A percentile compares a stretch with the other conserved stretches of the same genome.
phyloP scores from a whole-genome alignment of 805 yeast species.

The Candida hungchunana region DNA sequence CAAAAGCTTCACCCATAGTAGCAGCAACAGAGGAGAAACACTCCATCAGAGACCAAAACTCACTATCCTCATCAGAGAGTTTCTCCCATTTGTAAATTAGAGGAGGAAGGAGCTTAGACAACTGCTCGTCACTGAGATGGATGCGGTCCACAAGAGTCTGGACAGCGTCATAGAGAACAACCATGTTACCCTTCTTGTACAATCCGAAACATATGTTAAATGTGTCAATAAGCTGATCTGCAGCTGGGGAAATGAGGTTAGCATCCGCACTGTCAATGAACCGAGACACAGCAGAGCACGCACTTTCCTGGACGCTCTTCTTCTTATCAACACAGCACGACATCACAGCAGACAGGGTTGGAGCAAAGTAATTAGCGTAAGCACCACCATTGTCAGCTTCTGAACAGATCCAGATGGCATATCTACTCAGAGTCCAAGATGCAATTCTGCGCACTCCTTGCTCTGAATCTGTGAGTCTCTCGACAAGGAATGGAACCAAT shows the following conservation, averaged over 20 bases:
- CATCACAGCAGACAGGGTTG: slow-evolving; percentile 75
- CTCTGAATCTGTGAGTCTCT: slow-evolving; percentile 67
- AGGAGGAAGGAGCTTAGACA: slow-evolving; percentile 71
- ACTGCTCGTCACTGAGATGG: slow-evolving; percentile 50
- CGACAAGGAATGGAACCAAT: slow-evolving; percentile 79
- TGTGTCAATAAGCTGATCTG: slow-evolving; percentile 59
- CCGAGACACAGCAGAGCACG: slow-evolving; percentile 80
- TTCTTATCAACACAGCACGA: slow-evolving; percentile 73
- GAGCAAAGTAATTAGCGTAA: slow-evolving; percentile 64
- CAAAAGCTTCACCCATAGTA: slow-evolving; percentile 75
- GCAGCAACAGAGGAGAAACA: slow-evolving; percentile 92
- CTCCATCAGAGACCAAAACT: slow-evolving; percentile 87
- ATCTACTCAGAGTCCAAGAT: slow-evolving; percentile 93
- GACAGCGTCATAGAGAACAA: slow-evolving; percentile 83
- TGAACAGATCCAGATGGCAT: slow-evolving; percentile 72
- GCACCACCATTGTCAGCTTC: slow-evolving; percentile 61
- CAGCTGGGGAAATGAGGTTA: slow-evolving; percentile 53
- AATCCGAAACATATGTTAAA: slow-evolving; percentile 68
- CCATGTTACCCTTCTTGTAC: slow-evolving; percentile 79
- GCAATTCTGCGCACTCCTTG: slow-evolving; percentile 88
- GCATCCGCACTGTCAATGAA: slow-evolving; percentile 76
- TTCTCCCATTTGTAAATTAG: slow-evolving; percentile 76
- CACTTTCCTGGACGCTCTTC: slow-evolving; percentile 94
- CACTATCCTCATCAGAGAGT: slow-evolving; percentile 73
- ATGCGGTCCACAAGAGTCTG: slow-evolving; percentile 83